A percentile compares a stretch with the other conserved stretches of the same genome.
phyloP scores from a whole-genome alignment of 2,329 filamentous ascomycete genomes.

The Phyllachora maydis region DNA sequence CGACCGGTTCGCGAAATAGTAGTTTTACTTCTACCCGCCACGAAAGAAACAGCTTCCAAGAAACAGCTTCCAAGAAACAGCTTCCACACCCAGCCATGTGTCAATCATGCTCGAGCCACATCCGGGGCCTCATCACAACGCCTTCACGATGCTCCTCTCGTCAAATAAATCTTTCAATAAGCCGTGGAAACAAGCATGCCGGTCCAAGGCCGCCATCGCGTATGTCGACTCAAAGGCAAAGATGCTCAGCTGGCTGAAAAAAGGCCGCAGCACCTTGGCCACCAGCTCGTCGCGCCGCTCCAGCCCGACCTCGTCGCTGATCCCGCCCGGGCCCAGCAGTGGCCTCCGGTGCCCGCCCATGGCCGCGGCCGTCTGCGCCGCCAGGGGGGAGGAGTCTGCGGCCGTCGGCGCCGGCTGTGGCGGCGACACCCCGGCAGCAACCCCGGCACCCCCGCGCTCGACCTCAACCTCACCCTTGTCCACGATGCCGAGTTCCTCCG shows the following conservation, averaged over 20 bases:
- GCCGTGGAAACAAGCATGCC: conserved; percentile 38
- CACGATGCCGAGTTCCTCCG: conserved; percentile 45
- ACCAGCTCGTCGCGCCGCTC: conserved; percentile 50
- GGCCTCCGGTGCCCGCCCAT: conserved; percentile 19
- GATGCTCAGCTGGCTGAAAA: conserved; percentile 83
- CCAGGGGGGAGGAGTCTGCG: conserved; percentile 12
- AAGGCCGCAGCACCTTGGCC: conserved; percentile 61
- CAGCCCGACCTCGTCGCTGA: conserved; percentile 30
- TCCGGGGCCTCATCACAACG: conserved; percentile 22
- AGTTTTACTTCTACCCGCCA: too few species aligned
- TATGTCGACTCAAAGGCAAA: conserved; percentile 87
- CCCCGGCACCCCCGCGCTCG: conserved; percentile 15
- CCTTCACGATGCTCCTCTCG: conserved; percentile 46
- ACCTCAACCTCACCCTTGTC: conserved; percentile 11
- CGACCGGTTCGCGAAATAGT: too few species aligned
- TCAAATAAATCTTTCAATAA: conserved; percentile 63
- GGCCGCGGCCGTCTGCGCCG: conserved; percentile 16
- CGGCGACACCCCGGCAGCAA: conserved; percentile 12
- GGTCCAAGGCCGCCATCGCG: conserved; percentile 52
- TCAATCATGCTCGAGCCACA: too few species aligned
- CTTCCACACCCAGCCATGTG: too few species aligned
- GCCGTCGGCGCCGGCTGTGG: conserved; percentile 3
- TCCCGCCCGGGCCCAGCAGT: conserved; percentile 28
- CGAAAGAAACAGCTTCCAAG: too few species aligned
- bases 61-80: too few species aligned